These are phyloP conservation scores for Colletotrichum zoysiae DNA, from an alignment of 2,329 filamentous ascomycete species.

Conservation along the genomic window DNA sequence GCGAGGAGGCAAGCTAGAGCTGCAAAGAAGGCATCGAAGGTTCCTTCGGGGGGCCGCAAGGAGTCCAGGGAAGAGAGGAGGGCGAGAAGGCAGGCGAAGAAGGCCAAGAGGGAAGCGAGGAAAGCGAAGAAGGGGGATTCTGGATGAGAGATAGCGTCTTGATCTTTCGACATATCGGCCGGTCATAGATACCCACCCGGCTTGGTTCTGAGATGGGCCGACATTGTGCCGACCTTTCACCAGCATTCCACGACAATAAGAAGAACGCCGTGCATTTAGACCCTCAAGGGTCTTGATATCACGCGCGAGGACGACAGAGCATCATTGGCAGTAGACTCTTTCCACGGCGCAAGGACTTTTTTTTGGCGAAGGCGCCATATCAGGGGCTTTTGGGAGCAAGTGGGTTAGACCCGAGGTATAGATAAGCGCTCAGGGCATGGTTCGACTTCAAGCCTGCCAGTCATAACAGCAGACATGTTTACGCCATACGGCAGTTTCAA, in stretches of 20 bases:
- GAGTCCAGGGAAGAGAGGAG: conserved; percentile 60
- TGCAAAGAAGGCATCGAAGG: conserved; percentile 47
- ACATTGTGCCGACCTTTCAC: background rate
- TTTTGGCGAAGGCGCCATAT: background rate
- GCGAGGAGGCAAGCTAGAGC: conserved; percentile 20
- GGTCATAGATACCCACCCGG: background rate
- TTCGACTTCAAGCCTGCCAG: background rate
- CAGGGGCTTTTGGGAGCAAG: background rate
- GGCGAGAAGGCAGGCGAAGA: conserved; percentile 50
- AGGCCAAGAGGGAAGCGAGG: conserved; percentile 47
- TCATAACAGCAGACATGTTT: background rate
- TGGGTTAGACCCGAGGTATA: background rate
- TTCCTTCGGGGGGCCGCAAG: conserved; percentile 47
- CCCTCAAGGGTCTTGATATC: background rate
- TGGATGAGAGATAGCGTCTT: conserved; percentile 12
- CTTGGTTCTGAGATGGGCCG: background rate
- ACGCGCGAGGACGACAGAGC: background rate
- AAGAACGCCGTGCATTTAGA: background rate
- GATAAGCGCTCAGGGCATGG: background rate
- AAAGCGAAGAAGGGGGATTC: conserved; percentile 28
- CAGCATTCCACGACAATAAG: background rate
- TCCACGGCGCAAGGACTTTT: background rate
- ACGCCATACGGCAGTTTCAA: background rate
- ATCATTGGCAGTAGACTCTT: background rate
- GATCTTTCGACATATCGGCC: background rate